Percentiles rank a stretch among this genome's conserved stretches.
phyloP scores from a whole-genome alignment of 768 basidiomycete species.

The Erythrobasidium yunnanense region DNA sequence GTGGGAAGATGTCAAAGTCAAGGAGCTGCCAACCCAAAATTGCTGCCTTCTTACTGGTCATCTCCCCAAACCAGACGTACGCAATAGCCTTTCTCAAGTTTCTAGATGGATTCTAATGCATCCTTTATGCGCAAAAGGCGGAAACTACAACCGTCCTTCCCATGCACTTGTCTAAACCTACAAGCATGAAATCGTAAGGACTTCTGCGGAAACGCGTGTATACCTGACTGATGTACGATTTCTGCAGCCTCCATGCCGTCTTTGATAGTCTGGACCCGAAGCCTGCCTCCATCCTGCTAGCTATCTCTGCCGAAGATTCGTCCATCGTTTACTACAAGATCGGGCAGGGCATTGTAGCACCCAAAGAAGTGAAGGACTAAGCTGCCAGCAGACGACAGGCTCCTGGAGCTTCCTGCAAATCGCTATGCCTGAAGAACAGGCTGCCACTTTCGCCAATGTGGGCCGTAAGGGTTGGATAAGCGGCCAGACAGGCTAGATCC shows the following conservation, averaged over 20 bases:
- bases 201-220: not conserved
- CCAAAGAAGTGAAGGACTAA: constrained; percentile 24
- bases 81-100: not conserved
- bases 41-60: constrained; percentile 55
- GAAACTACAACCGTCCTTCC: not conserved
- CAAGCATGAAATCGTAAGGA: not conserved
- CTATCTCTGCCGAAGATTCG: constrained; percentile 63
- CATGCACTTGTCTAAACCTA: not conserved
- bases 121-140: not conserved
- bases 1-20: constrained; percentile 56
- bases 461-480: no score
- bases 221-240: not conserved
- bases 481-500: no score
- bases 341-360: constrained; percentile 55
- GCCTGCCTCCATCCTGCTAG: constrained; percentile 51
- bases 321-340: constrained; percentile 78
- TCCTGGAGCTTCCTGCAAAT: not conserved
- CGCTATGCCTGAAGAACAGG: not conserved
- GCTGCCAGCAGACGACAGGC: not conserved
- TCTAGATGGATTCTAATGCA: not conserved
- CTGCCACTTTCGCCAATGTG: not conserved
- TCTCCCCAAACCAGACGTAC: constrained; percentile 41
- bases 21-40: constrained; percentile 51
- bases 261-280: constrained; percentile 50
- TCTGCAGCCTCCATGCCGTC: constrained; percentile 47